Evolutionary conservation across 257 asterid species (phyloP), one percentile per base, ranked within the genome.

Genomic region (Solanum bulbocastanum): DNA sequence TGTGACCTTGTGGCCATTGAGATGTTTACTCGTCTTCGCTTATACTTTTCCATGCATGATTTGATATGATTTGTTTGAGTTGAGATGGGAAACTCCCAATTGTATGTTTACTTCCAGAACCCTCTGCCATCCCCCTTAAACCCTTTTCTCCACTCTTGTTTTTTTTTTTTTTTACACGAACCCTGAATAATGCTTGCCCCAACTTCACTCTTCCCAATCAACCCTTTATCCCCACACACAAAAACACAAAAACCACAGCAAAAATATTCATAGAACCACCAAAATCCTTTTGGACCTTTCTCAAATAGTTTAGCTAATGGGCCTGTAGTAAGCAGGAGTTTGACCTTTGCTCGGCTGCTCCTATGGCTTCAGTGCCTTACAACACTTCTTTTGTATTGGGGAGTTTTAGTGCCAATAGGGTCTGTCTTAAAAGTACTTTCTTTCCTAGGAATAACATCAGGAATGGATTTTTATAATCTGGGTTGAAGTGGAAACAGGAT

Each of bases 261-360:
- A 76, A 79, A 37, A 60, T 23, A 2, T 10, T 4, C 49, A 32
- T 78, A 66, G 30, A 16, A 23, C n/a, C 71, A 83, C 86, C 86
- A 36, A 88, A 32, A 73, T 73, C 76, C 40, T 72, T 33, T 71
- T 69, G 76, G 40, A 22, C 4, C 8, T 33, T 33, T 72, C 49
- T 74, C 46, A 37, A 22, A 74, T 44, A 30, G 37, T 86, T 71
- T 83, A 44, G 86, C 33, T 27, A 49, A 96, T 96, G 98, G 98
- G 96, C 62, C 96, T 83, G 96, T 93, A 32, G 52, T 94, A 88
- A 93, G 98, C 91, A 92, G 98, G 91, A 94, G 96, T 65, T 25
- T 96, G 87, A 92, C 93, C 33, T 92, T 96, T 87, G 92, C 79
- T 72, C n/a, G 10, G 39, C 94, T 49, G 85, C 94, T 65, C 85